Percentiles rank a stretch among this genome's conserved stretches.
phyloP scores from a whole-genome alignment of 345 rosid genomes.

The Erysimum cheiranthoides region DNA sequence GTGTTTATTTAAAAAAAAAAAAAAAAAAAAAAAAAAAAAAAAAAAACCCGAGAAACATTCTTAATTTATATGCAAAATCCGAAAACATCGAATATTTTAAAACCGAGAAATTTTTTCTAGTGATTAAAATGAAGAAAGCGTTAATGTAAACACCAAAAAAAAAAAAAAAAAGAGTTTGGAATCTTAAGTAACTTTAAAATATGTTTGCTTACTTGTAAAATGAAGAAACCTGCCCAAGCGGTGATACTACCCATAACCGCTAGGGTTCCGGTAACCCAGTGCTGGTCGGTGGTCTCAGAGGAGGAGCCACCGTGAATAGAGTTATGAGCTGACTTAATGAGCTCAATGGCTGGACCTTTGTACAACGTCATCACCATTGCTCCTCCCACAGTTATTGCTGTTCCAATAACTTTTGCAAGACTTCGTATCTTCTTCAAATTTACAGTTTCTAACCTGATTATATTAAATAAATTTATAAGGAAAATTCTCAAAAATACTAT shows the following conservation, averaged over 20 bases:
- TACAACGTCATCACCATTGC: constrained; percentile 95
- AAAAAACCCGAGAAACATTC: too few species aligned
- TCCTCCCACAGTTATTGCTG: constrained; percentile 72
- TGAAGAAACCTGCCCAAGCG: constrained; percentile 82
- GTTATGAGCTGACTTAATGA: constrained; percentile 49
- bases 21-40: too few species aligned
- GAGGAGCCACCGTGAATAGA: constrained; percentile 43
- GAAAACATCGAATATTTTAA: too few species aligned
- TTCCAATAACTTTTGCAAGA: constrained; percentile 78
- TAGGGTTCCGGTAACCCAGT: constrained; percentile 72
- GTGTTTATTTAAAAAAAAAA: too few species aligned
- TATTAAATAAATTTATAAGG: neutral
- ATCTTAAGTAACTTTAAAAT: neutral
- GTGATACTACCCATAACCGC: constrained; percentile 64
- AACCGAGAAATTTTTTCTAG: too few species aligned
- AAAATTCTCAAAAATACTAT: too few species aligned
- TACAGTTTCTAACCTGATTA: constrained; percentile 69
- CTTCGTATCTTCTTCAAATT: constrained; percentile 64
- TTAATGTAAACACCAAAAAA: neutral
- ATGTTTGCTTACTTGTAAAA: constrained; percentile 69
- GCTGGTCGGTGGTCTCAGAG: constrained; percentile 50
- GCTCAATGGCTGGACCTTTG: constrained; percentile 79
- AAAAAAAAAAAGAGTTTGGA: too few species aligned
- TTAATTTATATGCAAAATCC: too few species aligned
- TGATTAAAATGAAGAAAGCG: neutral